Conservation (phyloP, 768 basidiomycete species). For the Podaxis sp. region DNA sequence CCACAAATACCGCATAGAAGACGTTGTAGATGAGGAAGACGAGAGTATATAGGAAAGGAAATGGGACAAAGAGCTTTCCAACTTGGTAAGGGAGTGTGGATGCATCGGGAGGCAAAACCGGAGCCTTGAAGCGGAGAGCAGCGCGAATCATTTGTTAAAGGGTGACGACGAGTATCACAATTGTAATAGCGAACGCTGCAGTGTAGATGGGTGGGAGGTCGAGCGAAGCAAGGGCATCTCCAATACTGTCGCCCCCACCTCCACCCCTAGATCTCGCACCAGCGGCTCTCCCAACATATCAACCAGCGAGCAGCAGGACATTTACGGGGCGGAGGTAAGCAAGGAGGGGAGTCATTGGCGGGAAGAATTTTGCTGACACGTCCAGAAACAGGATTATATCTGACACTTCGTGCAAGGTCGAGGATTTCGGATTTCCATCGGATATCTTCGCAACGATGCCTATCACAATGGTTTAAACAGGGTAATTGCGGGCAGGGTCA, state of each 20-base stretch:
- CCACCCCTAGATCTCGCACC: not conserved
- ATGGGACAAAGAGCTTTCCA: slow-evolving; percentile 1
- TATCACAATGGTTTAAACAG: not conserved
- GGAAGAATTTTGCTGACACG: not conserved
- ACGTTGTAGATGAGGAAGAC: not conserved
- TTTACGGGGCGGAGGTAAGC: not conserved
- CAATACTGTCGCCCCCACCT: not conserved
- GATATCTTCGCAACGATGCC: not conserved
- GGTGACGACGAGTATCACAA: not conserved
- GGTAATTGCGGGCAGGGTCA: not conserved
- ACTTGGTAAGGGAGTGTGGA: slow-evolving; percentile 2
- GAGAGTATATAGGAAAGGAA: not conserved
- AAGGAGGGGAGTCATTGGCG: not conserved
- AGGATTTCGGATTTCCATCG: not conserved
- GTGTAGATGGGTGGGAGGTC: not conserved
- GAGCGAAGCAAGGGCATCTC: not conserved
- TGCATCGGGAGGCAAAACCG: not conserved
- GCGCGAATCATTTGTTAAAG: not conserved
- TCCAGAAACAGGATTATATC: not conserved
- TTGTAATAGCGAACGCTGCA: not conserved
- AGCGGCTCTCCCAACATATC: no score
- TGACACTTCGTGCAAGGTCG: not conserved
- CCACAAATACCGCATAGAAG: not conserved
- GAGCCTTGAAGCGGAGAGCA: not conserved
- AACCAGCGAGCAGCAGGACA: no score